These are phyloP conservation scores for Leersia perrieri DNA, from an alignment of 176 grass and related monocot genomes.

Conservation along the genomic window DNA sequence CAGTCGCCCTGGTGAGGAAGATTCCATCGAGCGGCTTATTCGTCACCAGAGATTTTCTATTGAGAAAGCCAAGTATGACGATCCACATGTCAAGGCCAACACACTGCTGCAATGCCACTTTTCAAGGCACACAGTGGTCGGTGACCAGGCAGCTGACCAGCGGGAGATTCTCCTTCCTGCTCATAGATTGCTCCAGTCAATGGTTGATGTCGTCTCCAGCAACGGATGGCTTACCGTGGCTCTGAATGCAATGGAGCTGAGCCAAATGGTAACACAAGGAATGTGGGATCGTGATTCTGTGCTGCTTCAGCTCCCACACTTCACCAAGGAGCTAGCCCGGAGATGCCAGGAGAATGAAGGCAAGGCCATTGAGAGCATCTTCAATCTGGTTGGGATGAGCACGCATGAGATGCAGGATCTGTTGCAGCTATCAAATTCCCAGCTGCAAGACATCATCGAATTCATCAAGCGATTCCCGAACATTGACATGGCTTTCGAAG, in stretches of 20 bases:
- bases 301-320: slow-evolving; percentile 78
- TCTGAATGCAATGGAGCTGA: slow-evolving; percentile 84
- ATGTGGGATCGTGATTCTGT: slow-evolving; percentile 95
- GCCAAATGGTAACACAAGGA: slow-evolving; percentile 92
- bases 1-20: slow-evolving; percentile 79
- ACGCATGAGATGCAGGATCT: slow-evolving; percentile 60
- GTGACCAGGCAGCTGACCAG: slow-evolving; percentile 78
- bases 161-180: slow-evolving; percentile 83
- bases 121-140: slow-evolving; percentile 68
- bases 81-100: slow-evolving; percentile 88
- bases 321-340: slow-evolving; percentile 72
- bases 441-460: slow-evolving; percentile 66
- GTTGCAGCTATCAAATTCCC: slow-evolving; percentile 66
- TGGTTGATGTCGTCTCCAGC: slow-evolving; percentile 95
- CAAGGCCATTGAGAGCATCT: slow-evolving; percentile 69
- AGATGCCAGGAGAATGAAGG: slow-evolving; percentile 76
- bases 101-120: slow-evolving; percentile 87
- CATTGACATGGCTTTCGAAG: slow-evolving; percentile 84
- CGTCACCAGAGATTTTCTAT: slow-evolving; percentile 87
- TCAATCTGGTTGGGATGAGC: slow-evolving; percentile 86
- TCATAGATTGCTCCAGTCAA: slow-evolving; percentile 81
- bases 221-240: slow-evolving; percentile 85
- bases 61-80: slow-evolving; percentile 75
- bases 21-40: slow-evolving; percentile 71
- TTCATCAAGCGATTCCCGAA: slow-evolving; percentile 89